A percentile compares a stretch with the other conserved stretches of the same genome.
Evolutionary conservation across 768 basidiomycete species (phyloP).

Genomic region (Tricholoma matsutake): DNA sequence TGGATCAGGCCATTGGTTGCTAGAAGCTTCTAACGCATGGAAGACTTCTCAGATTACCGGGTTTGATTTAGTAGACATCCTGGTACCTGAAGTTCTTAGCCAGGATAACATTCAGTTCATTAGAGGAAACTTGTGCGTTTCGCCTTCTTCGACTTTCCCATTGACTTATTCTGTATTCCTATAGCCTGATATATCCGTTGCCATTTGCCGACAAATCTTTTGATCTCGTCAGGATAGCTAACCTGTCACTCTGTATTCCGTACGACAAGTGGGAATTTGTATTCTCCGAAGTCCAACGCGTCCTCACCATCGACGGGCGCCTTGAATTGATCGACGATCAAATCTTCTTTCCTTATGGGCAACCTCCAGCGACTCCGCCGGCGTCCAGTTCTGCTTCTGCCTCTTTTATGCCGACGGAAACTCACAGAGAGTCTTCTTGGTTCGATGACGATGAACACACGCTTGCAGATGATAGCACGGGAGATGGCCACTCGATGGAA

Average conservation of each 20-base stretch:
- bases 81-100: conserved; percentile 34
- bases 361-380: conserved; percentile 15
- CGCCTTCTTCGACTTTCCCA: not conserved
- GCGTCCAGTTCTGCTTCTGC: conserved; percentile 26
- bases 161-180: conserved; percentile 2
- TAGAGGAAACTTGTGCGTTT: conserved; percentile 66
- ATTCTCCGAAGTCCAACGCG: conserved; percentile 56
- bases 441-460: conserved; percentile 22
- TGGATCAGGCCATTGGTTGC: conserved; percentile 67
- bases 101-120: conserved; percentile 48
- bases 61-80: conserved; percentile 58
- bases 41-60: conserved; percentile 55
- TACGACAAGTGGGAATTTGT: conserved; percentile 56
- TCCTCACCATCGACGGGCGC: conserved; percentile 57
- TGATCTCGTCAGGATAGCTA: conserved; percentile 73
- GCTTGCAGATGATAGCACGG: conserved; percentile 13
- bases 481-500: conserved; percentile 24
- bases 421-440: conserved; percentile 21
- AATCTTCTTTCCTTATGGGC: conserved; percentile 57
- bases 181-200: conserved; percentile 50
- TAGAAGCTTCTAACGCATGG: conserved; percentile 64
- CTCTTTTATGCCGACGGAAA: conserved; percentile 14
- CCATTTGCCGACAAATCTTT: conserved; percentile 65
- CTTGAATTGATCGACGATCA: conserved; percentile 77
- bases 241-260: conserved; percentile 61